Percentiles rank a stretch among this genome's conserved stretches.
phyloP scores from a whole-genome alignment of 2,329 filamentous ascomycete species.

The Furcasterigmium sp. region DNA sequence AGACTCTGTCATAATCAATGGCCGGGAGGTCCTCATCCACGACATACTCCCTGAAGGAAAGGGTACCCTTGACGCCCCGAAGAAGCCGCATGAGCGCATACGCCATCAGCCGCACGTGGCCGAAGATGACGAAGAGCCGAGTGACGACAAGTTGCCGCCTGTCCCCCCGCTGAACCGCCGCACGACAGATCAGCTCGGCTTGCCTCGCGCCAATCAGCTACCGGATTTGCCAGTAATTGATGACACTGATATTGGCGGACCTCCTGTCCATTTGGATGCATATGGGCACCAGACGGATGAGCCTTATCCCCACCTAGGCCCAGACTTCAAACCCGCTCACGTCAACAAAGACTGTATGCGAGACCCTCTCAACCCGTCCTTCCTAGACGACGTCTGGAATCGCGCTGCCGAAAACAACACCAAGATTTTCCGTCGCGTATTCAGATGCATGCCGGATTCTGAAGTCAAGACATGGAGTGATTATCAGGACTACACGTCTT shows the following conservation, averaged over 20 bases:
- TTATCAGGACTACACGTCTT: constrained; percentile 79
- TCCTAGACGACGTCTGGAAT: constrained; percentile 86
- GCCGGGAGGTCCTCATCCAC: constrained; percentile 67
- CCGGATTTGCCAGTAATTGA: constrained; percentile 65
- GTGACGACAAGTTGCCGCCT: constrained; percentile 52
- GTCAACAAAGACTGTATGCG: constrained; percentile 91
- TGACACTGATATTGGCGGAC: constrained; percentile 79
- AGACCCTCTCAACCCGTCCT: constrained; percentile 76
- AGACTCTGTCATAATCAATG: constrained; percentile 64
- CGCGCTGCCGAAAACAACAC: constrained; percentile 90
- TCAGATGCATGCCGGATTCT: constrained; percentile 94
- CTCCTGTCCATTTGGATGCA: constrained; percentile 52
- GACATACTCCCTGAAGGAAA: constrained; percentile 59
- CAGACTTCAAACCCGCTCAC: constrained; percentile 67
- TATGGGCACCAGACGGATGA: constrained; percentile 40
- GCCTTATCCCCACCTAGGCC: constrained; percentile 46
- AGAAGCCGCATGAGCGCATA: constrained; percentile 30
- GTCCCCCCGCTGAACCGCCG: constrained; percentile 50
- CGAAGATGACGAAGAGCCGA: constrained; percentile 16
- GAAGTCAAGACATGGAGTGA: constrained; percentile 91
- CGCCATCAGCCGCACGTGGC: constrained; percentile 6
- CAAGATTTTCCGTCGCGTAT: constrained; percentile 86
- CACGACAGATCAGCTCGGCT: constrained; percentile 61
- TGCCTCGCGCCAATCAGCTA: constrained; percentile 65
- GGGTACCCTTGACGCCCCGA: constrained; percentile 50